Conservation (phyloP, 305 asterid genomes). For the Petunia hybrid region DNA sequence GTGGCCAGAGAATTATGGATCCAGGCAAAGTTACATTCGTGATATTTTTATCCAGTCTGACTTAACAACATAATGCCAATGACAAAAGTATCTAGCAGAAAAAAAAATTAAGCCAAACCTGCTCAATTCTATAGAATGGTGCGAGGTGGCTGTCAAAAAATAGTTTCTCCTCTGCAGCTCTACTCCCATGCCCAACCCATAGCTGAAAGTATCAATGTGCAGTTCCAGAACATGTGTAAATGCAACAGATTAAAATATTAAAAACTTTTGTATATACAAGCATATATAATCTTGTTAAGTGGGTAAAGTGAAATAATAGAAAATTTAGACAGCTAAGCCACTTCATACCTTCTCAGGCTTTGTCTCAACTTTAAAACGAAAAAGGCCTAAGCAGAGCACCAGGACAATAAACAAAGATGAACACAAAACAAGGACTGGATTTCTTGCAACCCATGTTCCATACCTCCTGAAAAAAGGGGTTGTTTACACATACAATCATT, state of each 20-base stretch:
- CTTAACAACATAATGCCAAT: constrained; percentile 1
- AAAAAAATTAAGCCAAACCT: constrained; percentile 56
- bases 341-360: constrained; percentile 91
- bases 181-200: constrained; percentile 99
- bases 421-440: constrained; percentile 84
- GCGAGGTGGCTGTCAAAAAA: constrained; percentile 94
- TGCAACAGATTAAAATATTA: not conserved
- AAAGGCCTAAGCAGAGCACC: constrained; percentile 89
- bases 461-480: constrained; percentile 76
- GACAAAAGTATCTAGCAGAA: constrained; percentile 7
- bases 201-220: constrained; percentile 57
- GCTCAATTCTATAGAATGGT: constrained; percentile 98
- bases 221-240: constrained; percentile 27
- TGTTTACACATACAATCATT: constrained; percentile 25
- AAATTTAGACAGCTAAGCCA: not conserved
- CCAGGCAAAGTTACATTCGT: not conserved
- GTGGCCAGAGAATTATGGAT: not conserved
- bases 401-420: constrained; percentile 76
- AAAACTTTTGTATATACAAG: not conserved
- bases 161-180: constrained; percentile 97
- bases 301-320: constrained; percentile 15
- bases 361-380: constrained; percentile 95
- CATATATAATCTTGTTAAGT: constrained; percentile 2
- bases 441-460: constrained; percentile 99
- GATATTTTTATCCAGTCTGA: not conserved